phyloP scores from a whole-genome alignment of 1,139 yeast genomes.

The Pichia norvegensis region DNA sequence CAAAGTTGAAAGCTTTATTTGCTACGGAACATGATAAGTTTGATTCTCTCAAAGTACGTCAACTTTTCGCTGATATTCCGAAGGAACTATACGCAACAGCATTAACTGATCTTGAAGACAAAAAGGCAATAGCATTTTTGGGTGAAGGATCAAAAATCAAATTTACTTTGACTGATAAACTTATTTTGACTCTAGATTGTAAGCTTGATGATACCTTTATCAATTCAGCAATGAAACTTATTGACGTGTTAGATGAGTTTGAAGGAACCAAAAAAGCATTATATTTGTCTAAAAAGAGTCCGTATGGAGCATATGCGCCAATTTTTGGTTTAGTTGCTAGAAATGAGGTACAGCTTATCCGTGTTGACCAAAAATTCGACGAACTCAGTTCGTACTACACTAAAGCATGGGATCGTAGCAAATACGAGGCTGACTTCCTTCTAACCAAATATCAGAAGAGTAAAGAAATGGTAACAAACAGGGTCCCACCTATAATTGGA shows the following conservation, averaged over 20 bases:
- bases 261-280: constrained; percentile 42
- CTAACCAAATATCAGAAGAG: constrained; percentile 16
- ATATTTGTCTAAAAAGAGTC: constrained; percentile 49
- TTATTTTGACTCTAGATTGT: constrained; percentile 36
- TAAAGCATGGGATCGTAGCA: constrained; percentile 51
- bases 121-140: constrained; percentile 45
- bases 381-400: constrained; percentile 50
- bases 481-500: constrained; percentile 45
- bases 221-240: constrained; percentile 39
- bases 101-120: constrained; percentile 43
- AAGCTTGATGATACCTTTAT: constrained; percentile 38
- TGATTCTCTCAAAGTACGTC: constrained; percentile 36
- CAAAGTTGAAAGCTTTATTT: constrained; percentile 50
- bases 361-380: constrained; percentile 46
- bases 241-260: constrained; percentile 33
- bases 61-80: constrained; percentile 37
- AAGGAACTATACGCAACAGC: constrained; percentile 44
- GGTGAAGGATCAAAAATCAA: constrained; percentile 42
- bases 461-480: constrained; percentile 5
- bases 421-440: constrained; percentile 58
- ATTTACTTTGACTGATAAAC: constrained; percentile 53
- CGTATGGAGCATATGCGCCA: constrained; percentile 50
- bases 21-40: constrained; percentile 47
- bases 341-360: constrained; percentile 34
- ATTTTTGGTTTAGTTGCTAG: constrained; percentile 41